These are phyloP conservation scores for Linnemannia zychae DNA, from an alignment of 192 early-diverging fungal genomes.

Conservation along the genomic window DNA sequence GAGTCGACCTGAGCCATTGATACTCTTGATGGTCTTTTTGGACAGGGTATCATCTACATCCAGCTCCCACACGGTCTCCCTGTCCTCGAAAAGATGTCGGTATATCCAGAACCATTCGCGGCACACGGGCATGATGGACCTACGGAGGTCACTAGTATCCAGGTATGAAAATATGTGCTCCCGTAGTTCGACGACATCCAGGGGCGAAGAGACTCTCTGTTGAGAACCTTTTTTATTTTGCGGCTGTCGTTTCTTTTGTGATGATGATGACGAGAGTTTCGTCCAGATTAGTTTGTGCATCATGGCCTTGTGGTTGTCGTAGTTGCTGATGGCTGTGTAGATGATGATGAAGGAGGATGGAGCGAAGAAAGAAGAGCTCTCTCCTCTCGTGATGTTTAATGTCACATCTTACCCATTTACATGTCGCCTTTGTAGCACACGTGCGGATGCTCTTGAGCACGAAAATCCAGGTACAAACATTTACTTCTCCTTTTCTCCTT, in stretches of 20 bases:
- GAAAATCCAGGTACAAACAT: too few relatives aligned
- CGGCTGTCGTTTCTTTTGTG: not conserved
- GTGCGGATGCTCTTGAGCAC: too few relatives aligned
- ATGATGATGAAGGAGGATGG: not conserved
- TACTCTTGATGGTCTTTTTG: not conserved
- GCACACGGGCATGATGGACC: not conserved
- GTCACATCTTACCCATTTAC: too few relatives aligned
- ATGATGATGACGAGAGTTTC: not conserved
- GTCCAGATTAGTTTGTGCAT: not conserved
- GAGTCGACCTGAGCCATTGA: not conserved
- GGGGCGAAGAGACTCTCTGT: not conserved
- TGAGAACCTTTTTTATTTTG: not conserved
- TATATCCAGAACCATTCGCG: conserved; percentile 4
- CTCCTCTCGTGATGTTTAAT: too few relatives aligned
- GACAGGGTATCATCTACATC: not conserved
- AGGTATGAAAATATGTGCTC: not conserved
- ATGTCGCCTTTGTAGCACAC: too few relatives aligned
- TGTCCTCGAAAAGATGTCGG: not conserved
- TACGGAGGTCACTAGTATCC: not conserved
- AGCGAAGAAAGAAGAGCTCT: too few relatives aligned
- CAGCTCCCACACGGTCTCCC: not conserved
- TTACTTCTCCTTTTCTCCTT: not conserved
- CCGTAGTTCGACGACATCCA: not conserved
- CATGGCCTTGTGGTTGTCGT: not conserved
- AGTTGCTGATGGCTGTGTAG: not conserved